Evolutionary conservation across 345 rosid species (phyloP), one percentile per base, ranked within the genome.

Genomic region (Odontarrhena argentea): DNA sequence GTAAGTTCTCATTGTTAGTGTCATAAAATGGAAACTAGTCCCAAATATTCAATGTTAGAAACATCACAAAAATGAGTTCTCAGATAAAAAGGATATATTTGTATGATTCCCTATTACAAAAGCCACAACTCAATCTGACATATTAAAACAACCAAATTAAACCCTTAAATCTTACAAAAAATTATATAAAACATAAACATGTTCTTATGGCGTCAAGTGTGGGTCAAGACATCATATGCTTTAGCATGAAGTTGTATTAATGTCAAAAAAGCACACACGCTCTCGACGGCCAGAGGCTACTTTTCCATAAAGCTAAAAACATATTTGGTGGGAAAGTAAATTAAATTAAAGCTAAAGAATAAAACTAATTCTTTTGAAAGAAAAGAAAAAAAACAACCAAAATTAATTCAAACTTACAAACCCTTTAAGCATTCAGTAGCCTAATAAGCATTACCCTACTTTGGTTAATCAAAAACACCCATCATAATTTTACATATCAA

Each of bases 401-500:
- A 53, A 54, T 26, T 26, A 28, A 55, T 55, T 47, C 53, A 64
- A 64, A 64, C 70, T 71, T 63, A 47, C 69, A 71, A 71, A 63
- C 70, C 64, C 10, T 50, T 40, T 36, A n/a, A 69, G 50, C 55
- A 44, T 44, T 69, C 65, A 43, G 40, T 43, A 25, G 51, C 50
- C 75, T 55, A 63, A 25, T 55, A 63, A 25, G 50, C 58, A 71
- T 55, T 45, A 37, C 58, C 43, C 75, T 71, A 71, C 40, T 48
- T 38, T 63, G 64, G 70, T 71, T 63, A 71, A 70, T 47, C 26
- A 55, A 56, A 55, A 63, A 44, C 65, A 63, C 58, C 75, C 44
- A 36, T 15, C 64, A 64, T 30, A 47, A 48, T 55, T 63, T 25
- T 71, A 71, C 70, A 71, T 47, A 71, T 30, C 69, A 71, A 59